Evolutionary conservation across 257 asterid species (phyloP).

Genomic region (Capsicum chinense): DNA sequence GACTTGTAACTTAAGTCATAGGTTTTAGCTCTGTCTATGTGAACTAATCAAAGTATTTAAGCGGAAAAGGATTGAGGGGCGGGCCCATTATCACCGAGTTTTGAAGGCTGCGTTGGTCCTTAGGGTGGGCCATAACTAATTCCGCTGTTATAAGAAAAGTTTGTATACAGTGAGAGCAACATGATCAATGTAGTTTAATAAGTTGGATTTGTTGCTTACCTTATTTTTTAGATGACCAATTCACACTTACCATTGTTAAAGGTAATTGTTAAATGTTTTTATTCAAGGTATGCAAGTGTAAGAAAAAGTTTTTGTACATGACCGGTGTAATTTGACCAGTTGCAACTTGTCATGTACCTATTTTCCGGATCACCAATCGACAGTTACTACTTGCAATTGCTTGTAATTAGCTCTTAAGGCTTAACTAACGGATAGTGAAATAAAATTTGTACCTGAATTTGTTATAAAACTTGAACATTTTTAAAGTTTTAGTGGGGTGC

Average conservation of each 20-base stretch:
- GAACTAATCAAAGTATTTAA: not conserved
- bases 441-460: not conserved
- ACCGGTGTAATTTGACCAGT: not conserved
- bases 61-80: not conserved
- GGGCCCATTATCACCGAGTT: not conserved
- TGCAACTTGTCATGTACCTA: not conserved
- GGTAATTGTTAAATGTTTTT: not conserved
- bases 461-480: not conserved
- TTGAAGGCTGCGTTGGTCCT: not conserved
- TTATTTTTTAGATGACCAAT: not conserved
- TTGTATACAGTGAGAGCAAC: not conserved
- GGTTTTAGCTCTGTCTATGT: not conserved
- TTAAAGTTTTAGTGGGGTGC: constrained; percentile 11
- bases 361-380: not conserved
- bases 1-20: not conserved
- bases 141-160: not conserved
- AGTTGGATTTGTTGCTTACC: not conserved
- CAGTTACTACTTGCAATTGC: not conserved
- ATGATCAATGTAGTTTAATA: not conserved
- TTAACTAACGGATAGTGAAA: not conserved
- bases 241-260: not conserved
- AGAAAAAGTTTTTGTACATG: not conserved
- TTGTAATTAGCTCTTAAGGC: not conserved
- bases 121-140: not conserved
- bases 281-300: not conserved